phyloP scores from a whole-genome alignment of 208 protist genomes.

The Balamuthia mandrillaris region DNA sequence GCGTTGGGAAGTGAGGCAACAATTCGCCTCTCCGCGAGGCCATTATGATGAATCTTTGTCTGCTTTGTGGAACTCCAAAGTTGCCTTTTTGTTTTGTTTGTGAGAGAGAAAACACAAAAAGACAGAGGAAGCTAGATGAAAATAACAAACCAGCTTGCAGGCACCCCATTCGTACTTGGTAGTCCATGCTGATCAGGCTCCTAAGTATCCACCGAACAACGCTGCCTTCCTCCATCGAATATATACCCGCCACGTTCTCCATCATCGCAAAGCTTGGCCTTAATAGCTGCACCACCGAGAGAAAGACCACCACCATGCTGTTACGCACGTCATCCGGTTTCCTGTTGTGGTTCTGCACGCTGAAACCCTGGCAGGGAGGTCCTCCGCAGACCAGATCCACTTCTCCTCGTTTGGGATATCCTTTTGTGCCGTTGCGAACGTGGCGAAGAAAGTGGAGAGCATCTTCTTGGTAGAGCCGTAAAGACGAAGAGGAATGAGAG shows the following conservation, averaged over 20 bases:
- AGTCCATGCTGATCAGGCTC: neutral
- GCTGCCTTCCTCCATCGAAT: neutral
- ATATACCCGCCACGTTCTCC: neutral
- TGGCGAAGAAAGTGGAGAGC: neutral
- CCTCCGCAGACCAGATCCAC: neutral
- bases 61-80: neutral
- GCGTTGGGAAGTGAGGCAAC: neutral
- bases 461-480: too few relatives aligned
- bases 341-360: neutral
- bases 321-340: neutral
- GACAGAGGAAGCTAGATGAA: neutral
- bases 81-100: neutral
- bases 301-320: neutral
- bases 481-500: neutral
- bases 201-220: neutral
- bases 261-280: neutral
- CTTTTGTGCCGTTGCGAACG: neutral
- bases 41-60: neutral
- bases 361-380: neutral
- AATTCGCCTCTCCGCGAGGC: neutral
- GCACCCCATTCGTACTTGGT: neutral
- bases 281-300: neutral
- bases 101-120: neutral
- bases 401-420: neutral
- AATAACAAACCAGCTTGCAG: neutral